Evolutionary conservation across 2,329 filamentous ascomycete species (phyloP).

Genomic region (Penicillium sp.): DNA sequence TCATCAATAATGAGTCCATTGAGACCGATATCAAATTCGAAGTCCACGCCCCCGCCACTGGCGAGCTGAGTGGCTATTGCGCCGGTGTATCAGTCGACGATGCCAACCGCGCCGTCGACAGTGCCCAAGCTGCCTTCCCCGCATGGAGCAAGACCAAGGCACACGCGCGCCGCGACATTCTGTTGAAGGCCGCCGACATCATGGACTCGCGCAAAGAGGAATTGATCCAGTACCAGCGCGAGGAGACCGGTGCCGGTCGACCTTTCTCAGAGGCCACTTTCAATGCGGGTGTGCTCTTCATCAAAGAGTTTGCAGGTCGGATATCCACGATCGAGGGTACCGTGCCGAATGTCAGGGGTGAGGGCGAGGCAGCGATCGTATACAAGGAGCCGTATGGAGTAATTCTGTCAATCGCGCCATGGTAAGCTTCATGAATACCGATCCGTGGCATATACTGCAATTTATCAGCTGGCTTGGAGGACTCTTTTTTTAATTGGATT

Average conservation of each 20-base stretch:
- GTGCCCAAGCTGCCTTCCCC: slow-evolving; percentile 66
- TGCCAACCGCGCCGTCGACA: slow-evolving; percentile 55
- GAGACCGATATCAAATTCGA: slow-evolving; percentile 42
- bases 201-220: slow-evolving; percentile 59
- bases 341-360: slow-evolving; percentile 49
- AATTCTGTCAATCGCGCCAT: slow-evolving; percentile 74
- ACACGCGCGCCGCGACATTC: slow-evolving; percentile 62
- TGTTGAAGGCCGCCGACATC: slow-evolving; percentile 46
- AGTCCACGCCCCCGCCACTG: slow-evolving; percentile 56
- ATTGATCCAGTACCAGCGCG: slow-evolving; percentile 57
- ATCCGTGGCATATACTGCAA: neutral
- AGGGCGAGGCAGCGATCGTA: slow-evolving; percentile 61
- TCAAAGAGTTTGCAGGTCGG: slow-evolving; percentile 54
- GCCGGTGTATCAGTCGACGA: slow-evolving; percentile 57
- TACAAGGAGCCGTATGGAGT: slow-evolving; percentile 77
- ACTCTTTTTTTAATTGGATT: neutral
- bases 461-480: neutral
- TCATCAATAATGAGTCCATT: slow-evolving; percentile 46
- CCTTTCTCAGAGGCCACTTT: slow-evolving; percentile 39
- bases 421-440: slow-evolving; percentile 50
- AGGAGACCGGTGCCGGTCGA: slow-evolving; percentile 55
- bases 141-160: slow-evolving; percentile 66
- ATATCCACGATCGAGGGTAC: slow-evolving; percentile 49
- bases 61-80: slow-evolving; percentile 55
- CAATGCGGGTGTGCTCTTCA: slow-evolving; percentile 32